phyloP scores from a whole-genome alignment of 1,284 basidiomycete species.

The Fereydounia khargensis region DNA sequence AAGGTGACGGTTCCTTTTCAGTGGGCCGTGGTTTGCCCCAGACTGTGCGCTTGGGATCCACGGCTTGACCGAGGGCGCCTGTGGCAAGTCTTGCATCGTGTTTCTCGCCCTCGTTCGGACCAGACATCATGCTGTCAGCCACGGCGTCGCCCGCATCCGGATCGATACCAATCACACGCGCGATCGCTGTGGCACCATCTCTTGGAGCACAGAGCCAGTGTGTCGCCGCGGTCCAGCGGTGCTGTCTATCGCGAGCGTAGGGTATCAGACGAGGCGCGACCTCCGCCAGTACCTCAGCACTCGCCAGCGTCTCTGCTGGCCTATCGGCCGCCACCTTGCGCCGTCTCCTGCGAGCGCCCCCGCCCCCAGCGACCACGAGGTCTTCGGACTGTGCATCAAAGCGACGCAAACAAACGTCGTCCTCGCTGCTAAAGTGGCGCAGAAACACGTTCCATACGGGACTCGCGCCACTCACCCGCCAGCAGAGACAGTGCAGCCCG shows the following conservation, averaged over 20 bases:
- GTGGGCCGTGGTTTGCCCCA: not conserved
- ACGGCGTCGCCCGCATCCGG: constrained; percentile 4
- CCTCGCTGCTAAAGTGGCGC: too few relatives aligned
- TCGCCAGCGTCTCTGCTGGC: not conserved
- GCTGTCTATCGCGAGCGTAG: constrained; percentile 2
- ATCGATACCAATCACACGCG: constrained; percentile 12
- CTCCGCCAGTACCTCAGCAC: constrained; percentile 8
- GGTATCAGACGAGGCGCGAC: constrained; percentile 13
- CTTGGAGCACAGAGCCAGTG: constrained; percentile 2
- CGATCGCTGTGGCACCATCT: constrained; percentile 14
- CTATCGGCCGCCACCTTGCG: too few relatives aligned
- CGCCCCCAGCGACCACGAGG: too few relatives aligned
- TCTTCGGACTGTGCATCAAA: too few relatives aligned
- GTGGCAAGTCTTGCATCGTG: not conserved
- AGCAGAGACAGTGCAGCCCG: too few relatives aligned
- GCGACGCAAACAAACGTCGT: too few relatives aligned
- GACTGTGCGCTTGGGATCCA: not conserved
- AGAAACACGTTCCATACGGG: too few relatives aligned
- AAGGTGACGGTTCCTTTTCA: too few relatives aligned
- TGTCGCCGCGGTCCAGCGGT: constrained; percentile 9
- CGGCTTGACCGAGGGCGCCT: too few relatives aligned
- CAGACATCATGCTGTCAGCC: constrained; percentile 13
- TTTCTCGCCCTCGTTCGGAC: constrained; percentile 1
- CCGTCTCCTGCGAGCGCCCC: too few relatives aligned
- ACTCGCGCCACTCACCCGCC: too few relatives aligned